A percentile compares a stretch with the other conserved stretches of the same genome.
Conservation (phyloP, 2,329 filamentous ascomycete genomes). For the Ascochyta fabae region DNA sequence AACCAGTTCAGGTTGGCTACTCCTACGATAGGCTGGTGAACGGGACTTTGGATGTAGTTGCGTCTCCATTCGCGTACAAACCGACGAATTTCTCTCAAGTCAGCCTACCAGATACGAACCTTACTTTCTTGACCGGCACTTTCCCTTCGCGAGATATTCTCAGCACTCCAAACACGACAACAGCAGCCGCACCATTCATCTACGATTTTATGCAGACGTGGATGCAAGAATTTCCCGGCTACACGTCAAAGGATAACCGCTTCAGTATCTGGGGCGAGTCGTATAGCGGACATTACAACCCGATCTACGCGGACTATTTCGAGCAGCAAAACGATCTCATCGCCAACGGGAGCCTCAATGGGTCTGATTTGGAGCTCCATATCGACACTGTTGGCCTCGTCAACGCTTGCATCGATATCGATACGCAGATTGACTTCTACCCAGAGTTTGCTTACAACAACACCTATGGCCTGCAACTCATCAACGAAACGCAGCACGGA, state of each 20-base stretch:
- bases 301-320: slow-evolving; percentile 60
- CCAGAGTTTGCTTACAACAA: slow-evolving; percentile 61
- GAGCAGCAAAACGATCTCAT: slow-evolving; percentile 62
- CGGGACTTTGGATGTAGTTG: slow-evolving; percentile 12
- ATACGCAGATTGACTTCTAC: slow-evolving; percentile 54
- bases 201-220: slow-evolving; percentile 27
- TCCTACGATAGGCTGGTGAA: slow-evolving; percentile 40
- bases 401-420: slow-evolving; percentile 54
- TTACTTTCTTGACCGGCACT: slow-evolving; percentile 15
- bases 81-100: slow-evolving; percentile 13
- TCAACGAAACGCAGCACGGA: slow-evolving; percentile 43
- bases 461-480: slow-evolving; percentile 59
- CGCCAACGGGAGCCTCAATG: slow-evolving; percentile 26
- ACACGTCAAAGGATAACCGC: slow-evolving; percentile 25
- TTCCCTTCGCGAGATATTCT: slow-evolving; percentile 14
- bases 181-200: slow-evolving; percentile 19
- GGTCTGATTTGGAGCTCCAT: slow-evolving; percentile 36
- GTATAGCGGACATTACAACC: slow-evolving; percentile 63
- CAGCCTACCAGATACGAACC: slow-evolving; percentile 13
- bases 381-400: slow-evolving; percentile 57
- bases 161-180: slow-evolving; percentile 19
- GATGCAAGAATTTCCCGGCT: slow-evolving; percentile 26
- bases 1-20: slow-evolving; percentile 66
- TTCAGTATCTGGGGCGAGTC: slow-evolving; percentile 40
- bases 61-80: background rate